A percentile compares a stretch with the other conserved stretches of the same genome.
phyloP scores from a whole-genome alignment of 208 protist genomes.

The Trypanosoma cruzi region DNA sequence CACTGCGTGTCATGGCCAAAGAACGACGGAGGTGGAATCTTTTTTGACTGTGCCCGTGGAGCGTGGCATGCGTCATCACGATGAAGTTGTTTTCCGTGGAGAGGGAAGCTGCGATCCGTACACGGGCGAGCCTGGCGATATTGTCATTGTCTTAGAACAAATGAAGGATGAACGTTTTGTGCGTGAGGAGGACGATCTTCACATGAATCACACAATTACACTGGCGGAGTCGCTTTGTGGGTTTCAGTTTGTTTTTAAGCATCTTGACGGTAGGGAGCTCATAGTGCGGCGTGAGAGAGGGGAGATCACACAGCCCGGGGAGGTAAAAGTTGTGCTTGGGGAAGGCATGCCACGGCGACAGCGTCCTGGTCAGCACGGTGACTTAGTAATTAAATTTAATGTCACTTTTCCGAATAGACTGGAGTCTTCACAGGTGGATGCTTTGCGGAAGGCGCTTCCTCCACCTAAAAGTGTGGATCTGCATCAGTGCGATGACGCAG shows the following conservation, averaged over 20 bases:
- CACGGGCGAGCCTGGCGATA: conserved; percentile 81
- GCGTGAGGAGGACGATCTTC: conserved; percentile 91
- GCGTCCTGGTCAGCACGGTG: conserved; percentile 42
- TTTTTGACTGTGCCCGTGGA: conserved; percentile 50
- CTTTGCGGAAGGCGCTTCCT: conserved; percentile 51
- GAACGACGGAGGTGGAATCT: conserved; percentile 80
- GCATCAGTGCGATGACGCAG: conserved; percentile 21
- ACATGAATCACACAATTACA: conserved; percentile 87
- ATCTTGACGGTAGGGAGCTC: conserved; percentile 91
- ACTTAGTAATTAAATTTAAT: conserved; percentile 74
- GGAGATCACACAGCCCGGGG: conserved; percentile 71
- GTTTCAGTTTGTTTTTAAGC: conserved; percentile 87
- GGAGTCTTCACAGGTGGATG: conserved; percentile 37
- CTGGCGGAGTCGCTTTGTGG: conserved; percentile 96
- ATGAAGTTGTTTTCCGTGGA: conserved; percentile 47
- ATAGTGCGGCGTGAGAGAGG: conserved; percentile 74
- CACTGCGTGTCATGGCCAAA: conserved; percentile 88
- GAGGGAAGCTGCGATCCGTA: conserved; percentile 52
- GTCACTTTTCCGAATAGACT: conserved; percentile 64
- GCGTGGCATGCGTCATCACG: conserved; percentile 59
- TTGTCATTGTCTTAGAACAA: conserved; percentile 95
- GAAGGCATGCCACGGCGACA: conserved; percentile 80
- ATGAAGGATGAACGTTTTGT: conserved; percentile 92
- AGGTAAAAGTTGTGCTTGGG: conserved; percentile 55
- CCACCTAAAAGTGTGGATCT: conserved; percentile 41